Evolutionary conservation across 441 rosid species (phyloP).

Genomic region (Eugenia klotzschiana): DNA sequence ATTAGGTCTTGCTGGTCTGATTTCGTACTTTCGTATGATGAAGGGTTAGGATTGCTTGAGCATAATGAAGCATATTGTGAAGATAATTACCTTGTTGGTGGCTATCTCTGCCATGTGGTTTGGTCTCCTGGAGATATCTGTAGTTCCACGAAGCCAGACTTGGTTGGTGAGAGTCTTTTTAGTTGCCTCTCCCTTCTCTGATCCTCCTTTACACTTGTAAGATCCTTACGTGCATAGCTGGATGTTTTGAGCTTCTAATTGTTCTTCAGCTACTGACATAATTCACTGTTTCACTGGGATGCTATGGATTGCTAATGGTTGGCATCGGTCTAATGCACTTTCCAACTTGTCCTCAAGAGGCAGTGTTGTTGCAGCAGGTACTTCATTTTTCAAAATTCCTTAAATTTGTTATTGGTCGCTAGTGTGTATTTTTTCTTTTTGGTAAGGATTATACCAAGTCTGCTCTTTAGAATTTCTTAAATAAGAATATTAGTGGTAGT

Average conservation of each 20-base stretch:
- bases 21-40: not conserved
- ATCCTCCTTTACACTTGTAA: not conserved
- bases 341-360: conserved; percentile 88
- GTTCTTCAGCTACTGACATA: conserved; percentile 55
- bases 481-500: not conserved
- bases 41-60: not conserved
- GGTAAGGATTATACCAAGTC: not conserved
- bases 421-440: not conserved
- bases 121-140: conserved; percentile 59
- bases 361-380: conserved; percentile 67
- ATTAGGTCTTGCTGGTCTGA: not conserved
- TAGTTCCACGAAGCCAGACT: conserved; percentile 44
- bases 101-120: conserved; percentile 61
- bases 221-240: not conserved
- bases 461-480: not conserved
- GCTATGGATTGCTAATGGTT: conserved; percentile 88
- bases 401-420: not conserved
- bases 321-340: conserved; percentile 76
- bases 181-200: not conserved
- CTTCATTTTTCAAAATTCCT: not conserved
- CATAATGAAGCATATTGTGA: conserved; percentile 72
- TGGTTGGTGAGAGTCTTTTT: conserved; percentile 58
- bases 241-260: not conserved
- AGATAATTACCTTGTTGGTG: conserved; percentile 47
- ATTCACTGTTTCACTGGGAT: conserved; percentile 64